Conservation (phyloP, 768 basidiomycete species). For the Mycena metata region DNA sequence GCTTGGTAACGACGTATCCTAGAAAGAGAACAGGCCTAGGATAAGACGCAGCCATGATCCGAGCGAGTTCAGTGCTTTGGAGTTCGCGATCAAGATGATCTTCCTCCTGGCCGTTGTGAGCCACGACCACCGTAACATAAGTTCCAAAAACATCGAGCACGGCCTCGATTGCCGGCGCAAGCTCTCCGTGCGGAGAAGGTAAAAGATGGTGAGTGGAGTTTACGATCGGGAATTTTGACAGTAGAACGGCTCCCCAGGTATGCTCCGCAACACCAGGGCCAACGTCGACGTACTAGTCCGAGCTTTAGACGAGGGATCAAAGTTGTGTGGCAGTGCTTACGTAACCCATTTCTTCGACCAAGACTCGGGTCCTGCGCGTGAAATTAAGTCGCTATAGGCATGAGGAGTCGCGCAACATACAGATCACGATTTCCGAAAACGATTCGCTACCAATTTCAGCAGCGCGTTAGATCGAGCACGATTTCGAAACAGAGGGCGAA, state of each 20-base stretch:
- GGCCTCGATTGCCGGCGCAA: slow-evolving; percentile 92
- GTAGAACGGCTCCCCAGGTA: slow-evolving; percentile 88
- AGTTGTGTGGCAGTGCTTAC: slow-evolving; percentile 59
- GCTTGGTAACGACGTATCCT: slow-evolving; percentile 84
- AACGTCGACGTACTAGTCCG: slow-evolving; percentile 81
- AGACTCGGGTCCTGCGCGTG: slow-evolving; percentile 73
- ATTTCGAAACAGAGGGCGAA: too few species aligned
- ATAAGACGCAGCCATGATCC: slow-evolving; percentile 79
- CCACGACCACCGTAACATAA: slow-evolving; percentile 84
- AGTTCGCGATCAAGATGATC: slow-evolving; percentile 90
- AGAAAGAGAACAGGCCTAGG: slow-evolving; percentile 84
- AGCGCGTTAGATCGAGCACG: background rate
- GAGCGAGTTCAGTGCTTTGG: slow-evolving; percentile 84
- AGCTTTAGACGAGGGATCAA: background rate
- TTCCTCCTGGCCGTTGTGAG: slow-evolving; percentile 96
- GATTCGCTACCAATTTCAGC: slow-evolving; percentile 59
- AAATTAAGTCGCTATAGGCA: slow-evolving; percentile 22
- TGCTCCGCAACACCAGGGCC: slow-evolving; percentile 91
- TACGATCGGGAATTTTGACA: slow-evolving; percentile 94
- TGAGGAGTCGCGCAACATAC: slow-evolving; percentile 51
- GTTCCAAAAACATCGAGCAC: slow-evolving; percentile 85
- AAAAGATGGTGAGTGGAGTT: slow-evolving; percentile 88
- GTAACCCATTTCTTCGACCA: slow-evolving; percentile 84
- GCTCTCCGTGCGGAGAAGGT: slow-evolving; percentile 88
- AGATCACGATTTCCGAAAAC: slow-evolving; percentile 90